phyloP scores from a whole-genome alignment of 768 basidiomycete species.

The Mycena galericulata region DNA sequence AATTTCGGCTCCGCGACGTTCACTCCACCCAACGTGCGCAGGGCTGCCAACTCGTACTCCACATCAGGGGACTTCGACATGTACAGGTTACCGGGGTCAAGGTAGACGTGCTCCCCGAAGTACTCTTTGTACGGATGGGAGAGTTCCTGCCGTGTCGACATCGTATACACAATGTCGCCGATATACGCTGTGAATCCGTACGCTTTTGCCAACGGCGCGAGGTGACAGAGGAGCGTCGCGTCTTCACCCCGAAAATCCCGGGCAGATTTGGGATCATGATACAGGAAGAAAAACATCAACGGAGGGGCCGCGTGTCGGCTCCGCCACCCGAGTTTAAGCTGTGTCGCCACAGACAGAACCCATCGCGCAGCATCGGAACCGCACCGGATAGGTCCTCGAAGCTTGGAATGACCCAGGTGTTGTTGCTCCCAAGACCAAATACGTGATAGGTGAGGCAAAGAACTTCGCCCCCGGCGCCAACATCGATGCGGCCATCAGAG shows the following conservation, averaged over 20 bases:
- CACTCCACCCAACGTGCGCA: neutral
- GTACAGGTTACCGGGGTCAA: neutral
- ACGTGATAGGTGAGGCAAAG: conserved; percentile 16
- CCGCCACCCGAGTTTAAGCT: too few species aligned
- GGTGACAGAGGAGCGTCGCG: conserved; percentile 18
- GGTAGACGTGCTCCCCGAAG: neutral
- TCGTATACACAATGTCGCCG: neutral
- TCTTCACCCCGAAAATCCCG: too few species aligned
- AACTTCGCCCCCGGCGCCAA: neutral
- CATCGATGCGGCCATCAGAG: conserved; percentile 5
- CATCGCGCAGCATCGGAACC: conserved; percentile 1
- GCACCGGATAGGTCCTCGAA: conserved; percentile 19
- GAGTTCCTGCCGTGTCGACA: conserved; percentile 1
- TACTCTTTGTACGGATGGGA: conserved; percentile 7
- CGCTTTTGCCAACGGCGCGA: conserved; percentile 17
- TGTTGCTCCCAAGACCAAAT: neutral
- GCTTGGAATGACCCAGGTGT: neutral
- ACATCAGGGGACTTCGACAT: neutral
- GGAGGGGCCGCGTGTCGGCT: too few species aligned
- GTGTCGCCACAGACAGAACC: conserved; percentile 19
- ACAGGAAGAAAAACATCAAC: too few species aligned
- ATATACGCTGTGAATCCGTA: conserved; percentile 18
- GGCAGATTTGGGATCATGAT: too few species aligned
- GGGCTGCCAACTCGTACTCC: neutral
- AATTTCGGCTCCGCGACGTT: neutral